Conservation (phyloP, 2,329 filamentous ascomycete genomes). For the Golovinomyces cichoracearum region DNA sequence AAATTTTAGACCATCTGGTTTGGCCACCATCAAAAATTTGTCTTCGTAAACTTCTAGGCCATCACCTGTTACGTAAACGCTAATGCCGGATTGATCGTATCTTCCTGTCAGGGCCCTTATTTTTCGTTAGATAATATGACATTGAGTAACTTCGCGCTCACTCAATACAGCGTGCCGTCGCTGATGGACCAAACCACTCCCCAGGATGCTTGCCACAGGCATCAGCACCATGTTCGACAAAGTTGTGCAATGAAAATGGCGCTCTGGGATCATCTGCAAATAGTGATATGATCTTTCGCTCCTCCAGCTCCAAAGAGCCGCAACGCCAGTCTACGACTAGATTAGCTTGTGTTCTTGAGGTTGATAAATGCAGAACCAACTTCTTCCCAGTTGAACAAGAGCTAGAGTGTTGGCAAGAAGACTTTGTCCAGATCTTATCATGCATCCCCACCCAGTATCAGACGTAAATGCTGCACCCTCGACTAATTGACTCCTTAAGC, state of each 20-base stretch:
- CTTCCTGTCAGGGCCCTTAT: slow-evolving; percentile 46
- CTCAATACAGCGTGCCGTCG: slow-evolving; percentile 84
- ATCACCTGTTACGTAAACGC: slow-evolving; percentile 73
- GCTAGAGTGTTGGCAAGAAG: slow-evolving; percentile 66
- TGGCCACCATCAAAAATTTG: slow-evolving; percentile 53
- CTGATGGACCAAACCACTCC: slow-evolving; percentile 97
- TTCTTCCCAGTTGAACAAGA: slow-evolving; percentile 49
- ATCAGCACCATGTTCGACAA: slow-evolving; percentile 64
- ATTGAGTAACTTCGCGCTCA: slow-evolving; percentile 20
- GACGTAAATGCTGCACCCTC: slow-evolving; percentile 68
- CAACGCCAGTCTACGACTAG: slow-evolving; percentile 44
- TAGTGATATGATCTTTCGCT: slow-evolving; percentile 45
- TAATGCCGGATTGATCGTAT: slow-evolving; percentile 33
- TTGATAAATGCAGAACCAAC: slow-evolving; percentile 21
- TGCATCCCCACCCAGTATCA: slow-evolving; percentile 93
- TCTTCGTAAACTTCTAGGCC: slow-evolving; percentile 85
- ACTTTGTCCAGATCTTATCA: slow-evolving; percentile 91
- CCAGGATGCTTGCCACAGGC: slow-evolving; percentile 86
- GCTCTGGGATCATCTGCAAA: slow-evolving; percentile 73
- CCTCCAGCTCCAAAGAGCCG: slow-evolving; percentile 28
- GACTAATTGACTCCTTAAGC: slow-evolving; percentile 52
- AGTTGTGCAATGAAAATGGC: slow-evolving; percentile 84
- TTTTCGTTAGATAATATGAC: slow-evolving; percentile 4
- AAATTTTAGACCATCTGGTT: slow-evolving; percentile 37
- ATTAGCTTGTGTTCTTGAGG: neutral